phyloP scores from a whole-genome alignment of 768 basidiomycete species.

The Fomitopsis pulvina region DNA sequence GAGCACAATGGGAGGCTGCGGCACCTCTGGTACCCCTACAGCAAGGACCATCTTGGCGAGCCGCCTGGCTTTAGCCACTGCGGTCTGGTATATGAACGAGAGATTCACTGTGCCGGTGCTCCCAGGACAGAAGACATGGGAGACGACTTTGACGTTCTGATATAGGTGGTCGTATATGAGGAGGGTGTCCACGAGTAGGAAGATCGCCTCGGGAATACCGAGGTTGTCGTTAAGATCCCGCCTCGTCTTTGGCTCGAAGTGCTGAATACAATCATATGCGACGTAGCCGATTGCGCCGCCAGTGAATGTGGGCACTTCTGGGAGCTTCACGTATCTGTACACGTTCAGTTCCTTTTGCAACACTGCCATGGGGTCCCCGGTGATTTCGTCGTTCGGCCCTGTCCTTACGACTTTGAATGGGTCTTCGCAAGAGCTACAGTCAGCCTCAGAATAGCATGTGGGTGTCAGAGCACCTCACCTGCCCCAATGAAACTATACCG shows the following conservation, averaged over 20 bases:
- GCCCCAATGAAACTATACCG: slow-evolving; percentile 96
- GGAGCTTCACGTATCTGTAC: slow-evolving; percentile 87
- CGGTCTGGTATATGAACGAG: slow-evolving; percentile 82
- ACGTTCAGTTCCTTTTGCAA: slow-evolving; percentile 82
- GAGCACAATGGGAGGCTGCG: slow-evolving; percentile 57
- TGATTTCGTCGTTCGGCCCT: slow-evolving; percentile 74
- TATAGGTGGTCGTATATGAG: slow-evolving; percentile 96
- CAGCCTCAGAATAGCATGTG: not conserved
- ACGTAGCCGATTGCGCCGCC: slow-evolving; percentile 98
- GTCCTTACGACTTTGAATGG: slow-evolving; percentile 89
- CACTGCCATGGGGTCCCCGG: slow-evolving; percentile 80
- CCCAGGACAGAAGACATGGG: slow-evolving; percentile 85
- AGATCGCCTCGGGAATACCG: slow-evolving; percentile 89
- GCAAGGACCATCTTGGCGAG: slow-evolving; percentile 67
- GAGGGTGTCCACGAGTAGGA: slow-evolving; percentile 95
- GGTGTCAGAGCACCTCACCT: slow-evolving; percentile 41
- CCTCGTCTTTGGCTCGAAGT: slow-evolving; percentile 93
- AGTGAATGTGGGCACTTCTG: slow-evolving; percentile 90
- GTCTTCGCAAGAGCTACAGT: slow-evolving; percentile 40
- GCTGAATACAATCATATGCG: slow-evolving; percentile 91
- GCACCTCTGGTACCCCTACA: slow-evolving; percentile 52
- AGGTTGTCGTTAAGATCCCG: slow-evolving; percentile 69
- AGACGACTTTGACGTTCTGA: slow-evolving; percentile 92
- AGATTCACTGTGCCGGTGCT: slow-evolving; percentile 62
- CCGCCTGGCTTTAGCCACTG: slow-evolving; percentile 72